These are phyloP conservation scores for Camillea tinctor DNA, from an alignment of 2,329 filamentous ascomycete genomes.

Conservation along the genomic window DNA sequence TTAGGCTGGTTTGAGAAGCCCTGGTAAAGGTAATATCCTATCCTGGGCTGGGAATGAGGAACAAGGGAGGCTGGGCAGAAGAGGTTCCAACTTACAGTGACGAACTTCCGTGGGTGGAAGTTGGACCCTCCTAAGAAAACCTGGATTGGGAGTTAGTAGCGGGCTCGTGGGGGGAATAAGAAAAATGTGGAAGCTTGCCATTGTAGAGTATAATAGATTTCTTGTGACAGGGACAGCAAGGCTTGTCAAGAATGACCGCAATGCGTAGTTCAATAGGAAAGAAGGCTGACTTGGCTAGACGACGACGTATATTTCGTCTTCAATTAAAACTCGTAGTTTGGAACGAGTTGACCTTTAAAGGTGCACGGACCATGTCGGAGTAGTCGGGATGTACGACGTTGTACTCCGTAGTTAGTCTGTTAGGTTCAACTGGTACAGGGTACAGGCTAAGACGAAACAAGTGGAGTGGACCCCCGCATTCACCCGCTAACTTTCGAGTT, in stretches of 20 bases:
- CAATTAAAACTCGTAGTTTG: background rate
- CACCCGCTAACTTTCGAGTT: conserved; percentile 3
- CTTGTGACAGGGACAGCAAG: background rate
- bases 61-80: too few relatives aligned
- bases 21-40: background rate
- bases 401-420: background rate
- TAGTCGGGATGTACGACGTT: background rate
- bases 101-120: conserved; percentile 79
- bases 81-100: conserved; percentile 60
- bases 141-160: conserved; percentile 39
- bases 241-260: conserved; percentile 7
- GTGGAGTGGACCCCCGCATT: conserved; percentile 23
- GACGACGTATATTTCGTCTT: background rate
- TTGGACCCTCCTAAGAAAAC: conserved; percentile 84
- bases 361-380: conserved; percentile 8
- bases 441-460: conserved; percentile 10
- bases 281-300: background rate
- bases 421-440: too few relatives aligned
- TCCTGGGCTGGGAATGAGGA: conserved; percentile 1
- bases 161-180: background rate
- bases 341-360: background rate
- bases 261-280: background rate
- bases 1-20: too few relatives aligned
- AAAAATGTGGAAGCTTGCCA: background rate
- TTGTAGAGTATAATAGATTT: background rate